Percentiles rank a stretch among this genome's conserved stretches.
phyloP scores from a whole-genome alignment of 108 stramenopile genomes.

The Craspedostauros australis region DNA sequence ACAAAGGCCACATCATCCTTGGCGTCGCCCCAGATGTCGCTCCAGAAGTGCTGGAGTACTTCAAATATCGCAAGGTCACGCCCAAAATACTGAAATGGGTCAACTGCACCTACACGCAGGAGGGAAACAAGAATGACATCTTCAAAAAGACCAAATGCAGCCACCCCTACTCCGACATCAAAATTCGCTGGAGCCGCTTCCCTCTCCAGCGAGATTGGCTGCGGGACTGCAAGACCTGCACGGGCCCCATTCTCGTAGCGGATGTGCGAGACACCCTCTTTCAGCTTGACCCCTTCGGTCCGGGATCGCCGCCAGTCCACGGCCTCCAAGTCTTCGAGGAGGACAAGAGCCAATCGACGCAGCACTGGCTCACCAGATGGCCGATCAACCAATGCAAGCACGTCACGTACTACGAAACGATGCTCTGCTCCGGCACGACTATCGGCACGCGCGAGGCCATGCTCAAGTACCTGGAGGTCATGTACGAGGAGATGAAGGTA shows the following conservation, averaged over 20 bases:
- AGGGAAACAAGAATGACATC: too few relatives aligned
- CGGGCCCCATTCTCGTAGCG: conserved; percentile 62
- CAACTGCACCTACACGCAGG: too few relatives aligned
- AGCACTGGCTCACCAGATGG: conserved; percentile 51
- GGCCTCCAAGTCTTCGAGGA: conserved; percentile 60
- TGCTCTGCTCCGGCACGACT: conserved; percentile 66
- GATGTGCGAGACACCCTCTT: conserved; percentile 67
- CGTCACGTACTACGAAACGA: conserved; percentile 25
- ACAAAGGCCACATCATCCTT: conserved; percentile 71
- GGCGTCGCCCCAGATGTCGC: conserved; percentile 32
- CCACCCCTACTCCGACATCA: conserved; percentile 36
- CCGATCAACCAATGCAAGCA: conserved; percentile 39
- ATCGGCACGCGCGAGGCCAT: conserved; percentile 70
- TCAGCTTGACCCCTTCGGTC: conserved; percentile 65
- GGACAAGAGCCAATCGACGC: conserved; percentile 41
- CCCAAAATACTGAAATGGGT: too few relatives aligned
- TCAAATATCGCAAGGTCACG: conserved; percentile 48
- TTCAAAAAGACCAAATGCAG: conserved; percentile 32
- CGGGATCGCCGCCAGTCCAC: conserved; percentile 35
- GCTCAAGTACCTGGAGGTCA: conserved; percentile 50
- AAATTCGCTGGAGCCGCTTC: conserved; percentile 63
- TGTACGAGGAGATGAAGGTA: conserved; percentile 58
- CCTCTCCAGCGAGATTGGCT: conserved; percentile 55
- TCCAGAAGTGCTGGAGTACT: conserved; percentile 22
- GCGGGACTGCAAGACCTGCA: conserved; percentile 51